These are phyloP conservation scores for Cystobasidiaceae sp. DNA, from an alignment of 1,284 basidiomycete species.

Conservation along the genomic window DNA sequence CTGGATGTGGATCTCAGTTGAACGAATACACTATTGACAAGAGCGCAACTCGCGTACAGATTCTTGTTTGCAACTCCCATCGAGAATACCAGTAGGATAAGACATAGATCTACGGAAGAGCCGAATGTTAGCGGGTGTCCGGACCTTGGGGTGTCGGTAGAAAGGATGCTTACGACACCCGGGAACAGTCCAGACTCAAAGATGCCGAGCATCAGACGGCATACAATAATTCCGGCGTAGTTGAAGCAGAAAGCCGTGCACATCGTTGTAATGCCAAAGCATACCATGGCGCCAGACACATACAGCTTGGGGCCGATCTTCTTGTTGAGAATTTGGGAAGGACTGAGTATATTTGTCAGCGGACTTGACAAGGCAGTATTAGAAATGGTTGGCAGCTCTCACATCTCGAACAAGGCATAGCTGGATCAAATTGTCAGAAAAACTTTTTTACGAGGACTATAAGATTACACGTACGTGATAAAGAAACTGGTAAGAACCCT, in stretches of 20 bases:
- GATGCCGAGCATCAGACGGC: not conserved
- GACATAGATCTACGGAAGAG: no score
- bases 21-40: no score
- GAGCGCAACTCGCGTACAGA: not conserved
- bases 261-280: not conserved
- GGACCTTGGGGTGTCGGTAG: no score
- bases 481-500: not conserved
- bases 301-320: not conserved
- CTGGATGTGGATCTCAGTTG: no score
- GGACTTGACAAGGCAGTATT: no score
- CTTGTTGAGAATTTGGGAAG: not conserved
- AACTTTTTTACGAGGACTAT: not conserved
- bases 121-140: no score
- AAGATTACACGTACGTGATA: not conserved
- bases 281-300: not conserved
- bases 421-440: not conserved
- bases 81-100: constrained; percentile 4
- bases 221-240: not conserved
- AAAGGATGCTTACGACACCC: no score
- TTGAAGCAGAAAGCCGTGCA: not conserved
- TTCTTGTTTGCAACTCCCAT: not conserved
- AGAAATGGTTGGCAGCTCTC: no score
- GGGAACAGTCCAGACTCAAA: constrained; percentile 17
- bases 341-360: no score
- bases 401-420: no score